phyloP scores from a whole-genome alignment of 495 filamentous ascomycete genomes.

The Staphylotrichum longicolle region DNA sequence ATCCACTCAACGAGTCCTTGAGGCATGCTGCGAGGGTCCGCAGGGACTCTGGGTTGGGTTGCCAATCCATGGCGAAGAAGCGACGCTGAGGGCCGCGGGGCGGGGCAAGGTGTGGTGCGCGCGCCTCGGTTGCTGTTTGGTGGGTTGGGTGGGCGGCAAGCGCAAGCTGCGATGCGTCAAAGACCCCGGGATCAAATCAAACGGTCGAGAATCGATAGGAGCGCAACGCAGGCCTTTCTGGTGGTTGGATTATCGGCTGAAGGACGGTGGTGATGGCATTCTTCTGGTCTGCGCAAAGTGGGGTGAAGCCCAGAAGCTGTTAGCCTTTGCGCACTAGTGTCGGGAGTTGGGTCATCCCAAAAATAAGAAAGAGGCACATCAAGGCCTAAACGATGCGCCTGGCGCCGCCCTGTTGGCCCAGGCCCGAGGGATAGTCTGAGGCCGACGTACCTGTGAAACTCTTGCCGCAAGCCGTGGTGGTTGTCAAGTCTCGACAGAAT shows the following conservation, averaged over 20 bases:
- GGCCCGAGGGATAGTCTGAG: not conserved
- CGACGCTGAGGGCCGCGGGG: conserved; percentile 10
- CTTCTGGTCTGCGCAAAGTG: conserved; percentile 20
- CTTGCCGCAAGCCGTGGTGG: not conserved
- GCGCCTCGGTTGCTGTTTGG: not conserved
- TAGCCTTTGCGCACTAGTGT: conserved; percentile 2
- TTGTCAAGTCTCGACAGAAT: conserved; percentile 3
- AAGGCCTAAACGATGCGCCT: conserved; percentile 11
- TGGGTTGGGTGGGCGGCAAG: not conserved
- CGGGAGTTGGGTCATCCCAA: conserved; percentile 2
- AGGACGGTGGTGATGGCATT: conserved; percentile 20
- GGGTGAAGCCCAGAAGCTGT: conserved; percentile 22
- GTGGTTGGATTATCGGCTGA: conserved; percentile 5
- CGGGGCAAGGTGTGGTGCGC: conserved; percentile 11
- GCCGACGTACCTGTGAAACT: conserved; percentile 13
- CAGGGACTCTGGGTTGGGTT: conserved; percentile 82
- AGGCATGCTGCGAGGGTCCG: conserved; percentile 85
- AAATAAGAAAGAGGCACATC: conserved; percentile 4
- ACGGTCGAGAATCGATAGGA: not conserved
- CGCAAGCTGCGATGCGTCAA: not conserved
- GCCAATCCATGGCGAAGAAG: conserved; percentile 73
- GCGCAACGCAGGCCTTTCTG: not conserved
- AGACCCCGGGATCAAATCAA: not conserved
- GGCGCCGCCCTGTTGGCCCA: not conserved
- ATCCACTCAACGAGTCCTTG: conserved; percentile 84